phyloP scores from a whole-genome alignment of 495 filamentous ascomycete genomes.

The Tuber calosporum region DNA sequence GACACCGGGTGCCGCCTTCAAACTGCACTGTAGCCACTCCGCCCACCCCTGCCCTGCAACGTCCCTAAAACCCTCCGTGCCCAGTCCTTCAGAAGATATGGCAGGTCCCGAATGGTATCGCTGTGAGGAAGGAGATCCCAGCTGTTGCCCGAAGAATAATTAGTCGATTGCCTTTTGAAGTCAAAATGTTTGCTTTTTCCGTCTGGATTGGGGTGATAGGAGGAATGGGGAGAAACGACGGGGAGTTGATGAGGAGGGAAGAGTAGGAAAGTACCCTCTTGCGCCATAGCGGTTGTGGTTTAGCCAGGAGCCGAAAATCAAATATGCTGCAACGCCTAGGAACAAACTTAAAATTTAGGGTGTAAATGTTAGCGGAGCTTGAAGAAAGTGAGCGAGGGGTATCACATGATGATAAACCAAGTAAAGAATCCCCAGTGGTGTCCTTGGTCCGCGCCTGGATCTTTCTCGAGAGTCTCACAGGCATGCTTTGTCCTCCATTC shows the following conservation, averaged over 20 bases:
- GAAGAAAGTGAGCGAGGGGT: background rate
- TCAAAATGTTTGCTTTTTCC: constrained; percentile 16
- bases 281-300: constrained; percentile 97
- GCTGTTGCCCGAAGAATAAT: constrained; percentile 42
- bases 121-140: constrained; percentile 94
- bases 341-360: constrained; percentile 56
- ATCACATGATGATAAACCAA: constrained; percentile 88
- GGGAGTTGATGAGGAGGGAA: constrained; percentile 1
- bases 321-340: constrained; percentile 75
- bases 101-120: constrained; percentile 84
- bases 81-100: constrained; percentile 89
- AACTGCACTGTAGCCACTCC: constrained; percentile 92
- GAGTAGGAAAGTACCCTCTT: constrained; percentile 48
- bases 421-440: constrained; percentile 88
- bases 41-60: constrained; percentile 66
- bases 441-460: constrained; percentile 39
- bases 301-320: constrained; percentile 97
- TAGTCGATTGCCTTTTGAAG: constrained; percentile 14
- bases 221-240: background rate
- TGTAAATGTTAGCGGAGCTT: background rate
- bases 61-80: constrained; percentile 67
- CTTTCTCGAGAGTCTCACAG: constrained; percentile 53
- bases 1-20: constrained; percentile 42
- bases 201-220: constrained; percentile 7
- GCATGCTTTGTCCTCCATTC: constrained; percentile 81